These are phyloP conservation scores for Trichoderma sp. DNA, from an alignment of 2,329 filamentous ascomycete genomes.

Conservation along the genomic window DNA sequence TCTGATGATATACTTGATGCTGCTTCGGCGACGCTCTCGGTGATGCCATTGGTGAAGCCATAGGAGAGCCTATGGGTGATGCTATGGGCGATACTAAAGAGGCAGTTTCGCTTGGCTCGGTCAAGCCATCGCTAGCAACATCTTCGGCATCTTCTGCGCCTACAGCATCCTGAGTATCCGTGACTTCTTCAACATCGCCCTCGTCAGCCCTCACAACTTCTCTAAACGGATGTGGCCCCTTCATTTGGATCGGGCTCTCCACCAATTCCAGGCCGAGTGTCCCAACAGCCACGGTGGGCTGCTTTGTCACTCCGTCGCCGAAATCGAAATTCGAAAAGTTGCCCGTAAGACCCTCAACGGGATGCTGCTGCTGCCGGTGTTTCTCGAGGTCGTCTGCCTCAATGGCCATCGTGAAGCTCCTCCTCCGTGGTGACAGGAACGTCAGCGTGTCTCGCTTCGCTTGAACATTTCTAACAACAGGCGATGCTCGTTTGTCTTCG, in stretches of 20 bases:
- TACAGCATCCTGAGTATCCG: not conserved
- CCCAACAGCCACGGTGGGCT: constrained; percentile 9
- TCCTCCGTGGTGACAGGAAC: constrained; percentile 46
- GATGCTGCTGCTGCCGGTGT: constrained; percentile 27
- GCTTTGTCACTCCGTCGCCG: constrained; percentile 34
- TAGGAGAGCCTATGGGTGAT: not conserved
- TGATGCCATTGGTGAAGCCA: not conserved
- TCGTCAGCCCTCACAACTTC: not conserved
- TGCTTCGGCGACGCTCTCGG: not conserved
- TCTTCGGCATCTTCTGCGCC: not conserved
- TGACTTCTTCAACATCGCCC: not conserved
- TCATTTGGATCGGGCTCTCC: constrained; percentile 20
- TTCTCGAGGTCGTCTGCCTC: constrained; percentile 27
- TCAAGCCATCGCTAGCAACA: not conserved
- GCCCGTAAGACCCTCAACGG: constrained; percentile 39
- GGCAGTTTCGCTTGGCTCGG: not conserved
- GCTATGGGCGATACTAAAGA: not conserved
- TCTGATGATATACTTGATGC: not conserved
- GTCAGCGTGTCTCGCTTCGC: constrained; percentile 55
- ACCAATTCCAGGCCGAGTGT: constrained; percentile 18
- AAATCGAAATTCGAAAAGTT: constrained; percentile 44
- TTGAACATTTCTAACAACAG: constrained; percentile 50
- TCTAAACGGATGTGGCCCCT: constrained; percentile 10
- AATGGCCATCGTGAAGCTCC: constrained; percentile 50
- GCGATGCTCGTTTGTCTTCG: constrained; percentile 44